Evolutionary conservation across 345 rosid species (phyloP).

Genomic region (Acer yangbiense): DNA sequence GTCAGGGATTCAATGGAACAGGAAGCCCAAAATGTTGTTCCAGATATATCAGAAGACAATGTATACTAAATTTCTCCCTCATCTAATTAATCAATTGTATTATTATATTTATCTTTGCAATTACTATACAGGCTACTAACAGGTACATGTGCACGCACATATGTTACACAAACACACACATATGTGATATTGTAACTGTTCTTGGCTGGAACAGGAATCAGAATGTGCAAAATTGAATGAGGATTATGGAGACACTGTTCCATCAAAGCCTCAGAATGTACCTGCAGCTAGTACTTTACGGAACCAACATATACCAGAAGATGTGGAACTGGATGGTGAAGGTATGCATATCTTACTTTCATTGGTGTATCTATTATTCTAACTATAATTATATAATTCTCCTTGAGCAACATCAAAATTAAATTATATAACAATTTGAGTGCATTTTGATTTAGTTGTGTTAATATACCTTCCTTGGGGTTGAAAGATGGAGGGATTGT

Average conservation of each 20-base stretch:
- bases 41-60: conserved; percentile 42
- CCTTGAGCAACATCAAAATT: not conserved
- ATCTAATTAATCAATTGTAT: not conserved
- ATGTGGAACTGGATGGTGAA: conserved; percentile 47
- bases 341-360: conserved; percentile 45
- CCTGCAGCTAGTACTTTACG: conserved; percentile 41
- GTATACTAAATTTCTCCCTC: conserved; percentile 38
- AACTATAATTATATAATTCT: not conserved
- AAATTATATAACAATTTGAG: not conserved
- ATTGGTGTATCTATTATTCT: conserved; percentile 9
- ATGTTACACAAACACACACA: not conserved
- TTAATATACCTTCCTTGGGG: not conserved
- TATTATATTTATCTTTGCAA: not conserved
- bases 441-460: not conserved
- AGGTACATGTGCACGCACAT: not conserved
- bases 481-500: not conserved
- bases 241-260: conserved; percentile 76
- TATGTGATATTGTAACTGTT: conserved; percentile 4
- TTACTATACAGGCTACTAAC: not conserved
- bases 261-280: conserved; percentile 54
- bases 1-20: conserved; percentile 67
- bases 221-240: conserved; percentile 55
- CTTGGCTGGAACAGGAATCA: conserved; percentile 50
- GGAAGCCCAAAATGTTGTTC: conserved; percentile 53
- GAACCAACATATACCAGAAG: conserved; percentile 43